Base-by-base conservation (phyloP, 2,329 filamentous ascomycete species). In the Fusarium sp. region DNA sequence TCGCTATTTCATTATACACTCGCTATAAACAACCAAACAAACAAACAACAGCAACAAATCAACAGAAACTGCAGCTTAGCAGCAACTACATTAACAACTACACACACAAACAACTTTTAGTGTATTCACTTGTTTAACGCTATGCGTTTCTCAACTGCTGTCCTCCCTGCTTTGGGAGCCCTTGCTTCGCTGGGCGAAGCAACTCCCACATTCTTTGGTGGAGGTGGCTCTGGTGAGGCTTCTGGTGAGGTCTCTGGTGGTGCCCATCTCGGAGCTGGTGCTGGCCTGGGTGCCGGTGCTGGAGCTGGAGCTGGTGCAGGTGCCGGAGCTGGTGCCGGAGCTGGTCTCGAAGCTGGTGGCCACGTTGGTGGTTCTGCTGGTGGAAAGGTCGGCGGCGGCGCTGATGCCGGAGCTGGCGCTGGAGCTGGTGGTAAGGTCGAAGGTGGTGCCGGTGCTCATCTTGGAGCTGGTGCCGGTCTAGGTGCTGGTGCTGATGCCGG, bases 171-270 rank as follows among this genome's bases (percentile, higher is more conserved):
- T 37, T 17, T 70, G 51, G 66, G 67, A 70, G 67, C 66, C 19
- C 48, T 70, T 45, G 62, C 67, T 51, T 69, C 67, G 46, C 54
- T 67, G 44, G 62, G 49, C 58, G 66, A 65, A 60, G 67, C 66
- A 39, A 63, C 62, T 32, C 66, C 67, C 17, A 69, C 67, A 46
- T 56, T 70, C 47, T 3, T 69, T 27, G 25, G 46, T 13, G 48
- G 49, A 8, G 56, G 62, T 27, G 58, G 40, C 35, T 59, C 51
- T 30, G 61, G 59, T 37, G 55, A 32, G 32, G 55, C 44, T 37
- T 35, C 35, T n/a, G 57, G 55, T 13, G 44, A 44, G 23, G 19
- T 51, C 41, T 43, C 43, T 6, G 60, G 54, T 10, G 51, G 45
- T 6, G 25, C 23, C 30, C 30, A 33, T 15, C 30, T 33, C 4